Percentiles rank a stretch among this genome's conserved stretches.
phyloP scores from a whole-genome alignment of 306 rosid genomes.

The Cucumis cinereus region DNA sequence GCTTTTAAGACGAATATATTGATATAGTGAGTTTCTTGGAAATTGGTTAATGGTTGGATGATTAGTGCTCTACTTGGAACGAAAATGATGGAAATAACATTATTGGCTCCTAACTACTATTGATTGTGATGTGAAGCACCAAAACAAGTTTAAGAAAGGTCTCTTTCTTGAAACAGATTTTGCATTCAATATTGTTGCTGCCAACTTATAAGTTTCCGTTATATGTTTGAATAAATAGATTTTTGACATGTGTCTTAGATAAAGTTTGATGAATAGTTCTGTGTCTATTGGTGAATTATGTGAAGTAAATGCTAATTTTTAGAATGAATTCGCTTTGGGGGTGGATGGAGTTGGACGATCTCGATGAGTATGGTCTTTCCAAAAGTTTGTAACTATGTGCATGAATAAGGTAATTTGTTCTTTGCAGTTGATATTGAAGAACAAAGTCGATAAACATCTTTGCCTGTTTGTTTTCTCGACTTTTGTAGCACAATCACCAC shows the following conservation, averaged over 20 bases:
- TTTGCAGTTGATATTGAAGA: not conserved
- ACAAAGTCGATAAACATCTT: not conserved
- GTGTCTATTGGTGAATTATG: not conserved
- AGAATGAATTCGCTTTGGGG: not conserved
- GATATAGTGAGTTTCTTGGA: not conserved
- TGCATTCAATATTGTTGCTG: not conserved
- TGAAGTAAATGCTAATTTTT: not conserved
- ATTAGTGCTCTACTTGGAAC: not conserved
- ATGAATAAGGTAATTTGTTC: not conserved
- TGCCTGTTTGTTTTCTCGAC: not conserved
- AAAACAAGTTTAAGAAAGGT: not conserved
- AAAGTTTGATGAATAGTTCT: not conserved
- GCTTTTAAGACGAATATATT: not conserved
- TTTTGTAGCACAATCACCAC: not conserved
- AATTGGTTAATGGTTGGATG: not conserved
- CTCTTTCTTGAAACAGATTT: not conserved
- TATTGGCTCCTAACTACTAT: not conserved
- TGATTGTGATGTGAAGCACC: slow-evolving; percentile 8
- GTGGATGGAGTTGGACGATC: not conserved
- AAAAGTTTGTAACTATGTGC: not conserved
- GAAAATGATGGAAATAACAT: slow-evolving; percentile 4
- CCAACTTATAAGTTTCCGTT: not conserved
- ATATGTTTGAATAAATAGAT: not conserved
- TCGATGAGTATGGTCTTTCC: not conserved
- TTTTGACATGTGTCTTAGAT: not conserved